phyloP scores from a whole-genome alignment of 2,329 filamentous ascomycete species.

The Fusarium palustre region DNA sequence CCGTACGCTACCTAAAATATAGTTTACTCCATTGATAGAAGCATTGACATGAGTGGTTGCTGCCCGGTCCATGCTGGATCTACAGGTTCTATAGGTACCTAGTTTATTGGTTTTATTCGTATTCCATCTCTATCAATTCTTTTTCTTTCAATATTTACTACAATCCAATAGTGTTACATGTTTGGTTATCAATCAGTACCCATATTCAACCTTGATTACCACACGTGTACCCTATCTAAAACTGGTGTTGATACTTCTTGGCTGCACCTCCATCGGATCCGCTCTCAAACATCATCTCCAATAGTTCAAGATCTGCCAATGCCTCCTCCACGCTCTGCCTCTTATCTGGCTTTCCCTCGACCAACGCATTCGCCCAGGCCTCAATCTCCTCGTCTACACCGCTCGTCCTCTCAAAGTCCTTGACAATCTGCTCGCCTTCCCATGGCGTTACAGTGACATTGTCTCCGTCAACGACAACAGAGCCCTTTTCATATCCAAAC shows the following conservation, averaged over 20 bases:
- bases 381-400: constrained; percentile 71
- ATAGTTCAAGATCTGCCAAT: constrained; percentile 69
- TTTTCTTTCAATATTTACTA: background rate
- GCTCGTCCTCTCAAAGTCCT: constrained; percentile 61
- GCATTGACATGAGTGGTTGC: background rate
- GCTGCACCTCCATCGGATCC: constrained; percentile 57
- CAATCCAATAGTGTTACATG: background rate
- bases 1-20: background rate
- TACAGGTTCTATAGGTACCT: background rate
- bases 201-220: constrained; percentile 47
- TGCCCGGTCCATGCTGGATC: background rate
- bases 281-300: constrained; percentile 64
- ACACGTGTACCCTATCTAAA: constrained; percentile 2
- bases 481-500: constrained; percentile 68
- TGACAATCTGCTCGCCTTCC: constrained; percentile 51
- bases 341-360: constrained; percentile 60
- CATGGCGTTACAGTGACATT: constrained; percentile 55
- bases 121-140: background rate
- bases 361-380: constrained; percentile 68
- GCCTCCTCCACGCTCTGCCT: constrained; percentile 68
- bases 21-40: background rate
- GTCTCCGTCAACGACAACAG: constrained; percentile 62
- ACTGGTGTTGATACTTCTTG: constrained; percentile 57
- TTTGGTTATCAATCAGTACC: no score
- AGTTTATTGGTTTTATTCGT: background rate